Evolutionary conservation across 179 eudicot genomes (phyloP), one percentile per base, ranked within the genome.

Genomic region (Beta corolliflora): DNA sequence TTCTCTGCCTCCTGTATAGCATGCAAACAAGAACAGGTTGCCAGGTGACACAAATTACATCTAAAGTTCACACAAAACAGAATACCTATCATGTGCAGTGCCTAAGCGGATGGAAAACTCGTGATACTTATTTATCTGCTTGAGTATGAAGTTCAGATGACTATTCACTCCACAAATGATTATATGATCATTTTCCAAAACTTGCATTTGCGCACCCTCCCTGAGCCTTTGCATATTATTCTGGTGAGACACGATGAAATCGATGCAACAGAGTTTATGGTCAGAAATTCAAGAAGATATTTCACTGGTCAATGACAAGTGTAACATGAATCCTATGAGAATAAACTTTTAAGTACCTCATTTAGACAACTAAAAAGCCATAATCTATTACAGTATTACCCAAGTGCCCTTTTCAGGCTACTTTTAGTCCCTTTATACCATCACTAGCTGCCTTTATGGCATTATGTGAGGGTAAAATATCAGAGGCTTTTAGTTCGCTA

Each of bases 161-260:
- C 92, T 93, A 80, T 90, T 96, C 63, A 93, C 89, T 87, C 99
- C 99, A 88, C 99, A 96, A 76, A 96, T 89, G 67, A 96, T 90
- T 59, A 96, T 93, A 83, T 96, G 99, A 89, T 94, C 99, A 72
- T 85, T 81, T 88, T 96, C 99, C 88, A 93, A 80, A 84, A 94
- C 98, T 89, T 96, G 99, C 87, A 94, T 79, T 85, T 94, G 97
- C 36, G 95, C 99, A 83, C 97, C 98, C 85, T 96, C 99, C 92
- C 98, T 89, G 75, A 96, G 86, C 82, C 77, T 94, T 92, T 91
- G 91, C 99, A 96, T 96, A 81, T 96, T 94, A 86, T 88, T 86
- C 99, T 96, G 94, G 79, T 23, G 77, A 76, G 23, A 82, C 14
- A 72, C 61, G 60, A 67, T n/a, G 46, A 7, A 77, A 29, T 50